Percentiles rank a stretch among this genome's conserved stretches.
Conservation (phyloP, 495 filamentous ascomycete genomes). For the Lasiosphaeria ovina region DNA sequence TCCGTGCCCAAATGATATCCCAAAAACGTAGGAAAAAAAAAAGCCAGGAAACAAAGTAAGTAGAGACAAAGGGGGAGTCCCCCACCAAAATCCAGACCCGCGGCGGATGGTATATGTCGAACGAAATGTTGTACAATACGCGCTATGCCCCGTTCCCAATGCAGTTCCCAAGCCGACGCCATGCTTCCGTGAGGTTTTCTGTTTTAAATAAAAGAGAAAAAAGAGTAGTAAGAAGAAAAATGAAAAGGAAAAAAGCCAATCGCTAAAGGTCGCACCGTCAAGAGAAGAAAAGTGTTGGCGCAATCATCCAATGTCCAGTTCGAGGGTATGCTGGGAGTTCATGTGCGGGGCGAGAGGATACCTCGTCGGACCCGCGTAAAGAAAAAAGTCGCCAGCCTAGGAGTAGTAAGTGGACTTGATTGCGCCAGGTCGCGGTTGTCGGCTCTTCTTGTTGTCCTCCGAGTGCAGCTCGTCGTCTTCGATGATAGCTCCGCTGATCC, state of each 20-base stretch:
- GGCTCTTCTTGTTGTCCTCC: background rate
- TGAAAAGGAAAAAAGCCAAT: slow-evolving; percentile 9
- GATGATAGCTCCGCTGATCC: slow-evolving; percentile 28
- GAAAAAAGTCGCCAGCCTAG: background rate
- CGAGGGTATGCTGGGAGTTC: background rate
- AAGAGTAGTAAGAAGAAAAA: slow-evolving; percentile 3
- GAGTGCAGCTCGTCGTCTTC: slow-evolving; percentile 22
- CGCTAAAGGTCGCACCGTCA: background rate
- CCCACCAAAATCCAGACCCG: slow-evolving; percentile 5
- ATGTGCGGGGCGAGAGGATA: background rate
- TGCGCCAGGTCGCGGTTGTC: background rate
- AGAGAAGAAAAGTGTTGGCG: background rate
- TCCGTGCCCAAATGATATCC: slow-evolving; percentile 10
- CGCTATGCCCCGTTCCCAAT: slow-evolving; percentile 20
- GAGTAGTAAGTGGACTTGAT: background rate
- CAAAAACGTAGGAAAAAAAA: slow-evolving; percentile 8
- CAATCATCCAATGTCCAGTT: slow-evolving; percentile 3
- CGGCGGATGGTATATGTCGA: slow-evolving; percentile 18
- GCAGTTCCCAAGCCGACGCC: slow-evolving; percentile 22
- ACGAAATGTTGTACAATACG: slow-evolving; percentile 18
- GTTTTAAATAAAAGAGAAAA: too few relatives aligned
- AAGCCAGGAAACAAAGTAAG: slow-evolving; percentile 10
- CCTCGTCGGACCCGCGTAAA: background rate
- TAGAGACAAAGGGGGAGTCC: slow-evolving; percentile 9
- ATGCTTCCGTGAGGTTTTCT: slow-evolving; percentile 18